Evolutionary conservation across 2,329 filamentous ascomycete species (phyloP).

Genomic region (Epichloe elymi): DNA sequence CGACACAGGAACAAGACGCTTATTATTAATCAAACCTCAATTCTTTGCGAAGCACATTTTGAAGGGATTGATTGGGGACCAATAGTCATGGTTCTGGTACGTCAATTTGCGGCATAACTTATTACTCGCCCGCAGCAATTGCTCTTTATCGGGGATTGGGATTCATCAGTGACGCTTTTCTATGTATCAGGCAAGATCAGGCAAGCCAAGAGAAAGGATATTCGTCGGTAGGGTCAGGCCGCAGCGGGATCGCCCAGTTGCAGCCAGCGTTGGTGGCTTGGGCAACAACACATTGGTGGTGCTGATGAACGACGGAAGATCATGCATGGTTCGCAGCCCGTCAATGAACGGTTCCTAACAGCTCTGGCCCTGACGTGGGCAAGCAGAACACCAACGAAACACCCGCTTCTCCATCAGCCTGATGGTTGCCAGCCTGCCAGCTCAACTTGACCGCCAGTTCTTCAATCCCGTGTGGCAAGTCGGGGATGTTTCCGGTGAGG

Average conservation of each 20-base stretch:
- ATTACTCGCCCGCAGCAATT: neutral
- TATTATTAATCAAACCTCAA: no score
- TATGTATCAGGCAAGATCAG: no score
- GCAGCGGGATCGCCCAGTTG: neutral
- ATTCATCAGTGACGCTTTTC: no score
- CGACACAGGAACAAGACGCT: neutral
- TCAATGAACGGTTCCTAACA: slow-evolving; percentile 6
- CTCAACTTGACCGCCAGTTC: slow-evolving; percentile 9
- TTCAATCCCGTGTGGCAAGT: slow-evolving; percentile 1
- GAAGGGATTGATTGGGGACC: neutral
- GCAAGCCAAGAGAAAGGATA: no score
- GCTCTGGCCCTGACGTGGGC: slow-evolving; percentile 4
- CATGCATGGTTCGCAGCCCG: slow-evolving; percentile 8
- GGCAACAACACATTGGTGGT: slow-evolving; percentile 3
- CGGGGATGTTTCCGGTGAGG: slow-evolving; percentile 5
- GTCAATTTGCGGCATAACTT: no score
- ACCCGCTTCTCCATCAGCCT: neutral
- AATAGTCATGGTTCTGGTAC: no score
- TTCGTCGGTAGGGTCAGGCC: no score
- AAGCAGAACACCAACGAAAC: slow-evolving; percentile 3
- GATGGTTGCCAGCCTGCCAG: neutral
- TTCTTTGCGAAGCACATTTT: neutral
- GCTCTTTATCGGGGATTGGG: no score
- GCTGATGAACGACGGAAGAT: slow-evolving; percentile 9
- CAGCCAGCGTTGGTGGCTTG: slow-evolving; percentile 5